Conservation (phyloP, 345 rosid genomes). For the Sisymbrium irio region DNA sequence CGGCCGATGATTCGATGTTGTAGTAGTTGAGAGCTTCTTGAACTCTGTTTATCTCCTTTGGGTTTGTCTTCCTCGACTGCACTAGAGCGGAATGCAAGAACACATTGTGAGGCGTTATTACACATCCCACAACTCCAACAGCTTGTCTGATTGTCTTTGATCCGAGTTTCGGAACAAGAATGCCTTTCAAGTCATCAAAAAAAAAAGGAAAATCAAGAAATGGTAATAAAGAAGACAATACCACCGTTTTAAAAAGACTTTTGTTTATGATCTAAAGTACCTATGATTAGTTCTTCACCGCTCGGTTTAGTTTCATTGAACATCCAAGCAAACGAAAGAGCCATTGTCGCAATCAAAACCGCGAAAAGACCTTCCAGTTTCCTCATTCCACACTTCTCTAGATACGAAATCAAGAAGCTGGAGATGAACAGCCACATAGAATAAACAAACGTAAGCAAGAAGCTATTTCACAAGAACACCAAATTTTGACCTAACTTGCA, state of each 20-base stretch:
- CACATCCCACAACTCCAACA: constrained; percentile 94
- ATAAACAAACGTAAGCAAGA: background rate
- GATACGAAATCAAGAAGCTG: constrained; percentile 72
- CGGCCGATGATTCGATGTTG: constrained; percentile 71
- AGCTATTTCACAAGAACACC: background rate
- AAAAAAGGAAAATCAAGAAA: background rate
- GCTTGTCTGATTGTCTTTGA: constrained; percentile 89
- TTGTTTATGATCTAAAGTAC: constrained; percentile 28
- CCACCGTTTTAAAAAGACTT: background rate
- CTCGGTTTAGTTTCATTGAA: constrained; percentile 78
- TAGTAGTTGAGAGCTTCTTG: constrained; percentile 89
- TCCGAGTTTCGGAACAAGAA: constrained; percentile 75
- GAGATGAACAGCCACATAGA: background rate
- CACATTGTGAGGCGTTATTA: constrained; percentile 91
- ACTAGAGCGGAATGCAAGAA: constrained; percentile 93
- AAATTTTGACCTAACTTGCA: background rate
- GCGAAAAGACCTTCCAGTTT: constrained; percentile 80
- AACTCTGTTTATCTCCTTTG: constrained; percentile 56
- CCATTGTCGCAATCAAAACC: constrained; percentile 71
- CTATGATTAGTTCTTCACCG: constrained; percentile 59
- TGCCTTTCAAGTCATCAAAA: constrained; percentile 43
- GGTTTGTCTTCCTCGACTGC: constrained; percentile 77
- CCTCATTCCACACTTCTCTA: constrained; percentile 78
- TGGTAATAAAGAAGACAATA: background rate
- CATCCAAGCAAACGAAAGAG: constrained; percentile 82